Percentiles rank a stretch among this genome's conserved stretches.
These are phyloP conservation scores for Termitomyces sp. DNA, from an alignment of 768 basidiomycete genomes.

Conservation along the genomic window DNA sequence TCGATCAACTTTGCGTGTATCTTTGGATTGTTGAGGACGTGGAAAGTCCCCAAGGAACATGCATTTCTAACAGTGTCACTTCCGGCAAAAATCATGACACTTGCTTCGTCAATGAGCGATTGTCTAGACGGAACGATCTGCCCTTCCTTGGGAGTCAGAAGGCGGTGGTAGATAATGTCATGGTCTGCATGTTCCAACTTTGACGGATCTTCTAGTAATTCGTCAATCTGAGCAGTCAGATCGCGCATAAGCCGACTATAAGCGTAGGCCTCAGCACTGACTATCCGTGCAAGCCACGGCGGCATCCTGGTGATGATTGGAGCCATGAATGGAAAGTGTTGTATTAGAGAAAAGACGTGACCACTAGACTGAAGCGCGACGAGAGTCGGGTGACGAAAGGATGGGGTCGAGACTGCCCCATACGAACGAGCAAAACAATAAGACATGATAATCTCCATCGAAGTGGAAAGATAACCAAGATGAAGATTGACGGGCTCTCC, in stretches of 20 bases:
- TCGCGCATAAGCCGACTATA: slow-evolving; percentile 27
- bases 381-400: slow-evolving; percentile 29
- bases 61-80: slow-evolving; percentile 38
- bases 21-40: slow-evolving; percentile 25
- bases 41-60: slow-evolving; percentile 28
- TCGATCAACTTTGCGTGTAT: slow-evolving; percentile 22
- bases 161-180: slow-evolving; percentile 32
- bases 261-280: slow-evolving; percentile 29
- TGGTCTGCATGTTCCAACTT: slow-evolving; percentile 24
- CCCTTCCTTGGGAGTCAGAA: slow-evolving; percentile 14
- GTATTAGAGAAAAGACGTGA: slow-evolving; percentile 31
- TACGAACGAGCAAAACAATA: slow-evolving; percentile 16
- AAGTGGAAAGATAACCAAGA: slow-evolving; percentile 15
- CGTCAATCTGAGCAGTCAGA: slow-evolving; percentile 30
- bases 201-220: slow-evolving; percentile 25
- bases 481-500: slow-evolving; percentile 14
- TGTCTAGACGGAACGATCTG: slow-evolving; percentile 22
- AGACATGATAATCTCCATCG: slow-evolving; percentile 12
- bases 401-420: slow-evolving; percentile 11
- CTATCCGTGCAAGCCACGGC: slow-evolving; percentile 25
- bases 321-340: slow-evolving; percentile 28
- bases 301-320: slow-evolving; percentile 25
- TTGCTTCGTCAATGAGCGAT: slow-evolving; percentile 31
- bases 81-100: slow-evolving; percentile 34
- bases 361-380: slow-evolving; percentile 28